Base-by-base conservation (phyloP, 768 basidiomycete genomes). In the Leccinum rimulosum region DNA sequence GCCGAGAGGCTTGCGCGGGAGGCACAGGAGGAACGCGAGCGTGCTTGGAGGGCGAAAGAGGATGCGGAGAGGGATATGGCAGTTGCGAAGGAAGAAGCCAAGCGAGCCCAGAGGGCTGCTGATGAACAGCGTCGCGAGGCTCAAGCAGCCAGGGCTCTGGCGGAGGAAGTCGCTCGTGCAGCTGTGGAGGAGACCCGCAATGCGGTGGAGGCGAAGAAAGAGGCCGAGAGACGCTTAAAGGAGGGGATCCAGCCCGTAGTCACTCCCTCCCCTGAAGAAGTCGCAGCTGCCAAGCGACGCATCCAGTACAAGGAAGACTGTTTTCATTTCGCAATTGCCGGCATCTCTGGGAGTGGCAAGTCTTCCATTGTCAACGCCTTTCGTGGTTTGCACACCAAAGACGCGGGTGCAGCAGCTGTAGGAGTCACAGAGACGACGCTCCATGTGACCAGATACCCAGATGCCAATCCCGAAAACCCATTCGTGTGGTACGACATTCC, bases 401-500 rank as follows among this genome's bases (percentile, higher is more conserved):
- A 67, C n/a, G 6, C 4, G 9, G 60, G 63, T 19, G 68, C 73
- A 8, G 75, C 74, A 4, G 60, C 68, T 2, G 68, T 68, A 10
- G 72, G 70, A 1, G 61, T 74, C 45, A 65, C 58, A 4, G 72
- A 74, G 56, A 75, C 70, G n/a, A 75, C 74, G 7, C 35, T 60
- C 22, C 36, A 36, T 19, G 58, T 69, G 38, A 25, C 62, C 25
- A 60, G 73, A 35, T 76, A 73, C 35, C 48, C 64, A 5, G 70
- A 72, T n/a, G 19, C 67, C 2, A 61, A 64, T 28, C 64, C 60
- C 7, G 48, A 61, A 2, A 19, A 56, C 28, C 68, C 63, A 0
- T 64, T 70, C 57, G 67, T 69, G 43, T 76, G 74, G 75, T 76
- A 70, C 11, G 75, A 76, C 40, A 45, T 74, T n/a, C 75, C 74